Evolutionary conservation across 768 basidiomycete genomes (phyloP).

Genomic region (Xerocomellus intermedius): DNA sequence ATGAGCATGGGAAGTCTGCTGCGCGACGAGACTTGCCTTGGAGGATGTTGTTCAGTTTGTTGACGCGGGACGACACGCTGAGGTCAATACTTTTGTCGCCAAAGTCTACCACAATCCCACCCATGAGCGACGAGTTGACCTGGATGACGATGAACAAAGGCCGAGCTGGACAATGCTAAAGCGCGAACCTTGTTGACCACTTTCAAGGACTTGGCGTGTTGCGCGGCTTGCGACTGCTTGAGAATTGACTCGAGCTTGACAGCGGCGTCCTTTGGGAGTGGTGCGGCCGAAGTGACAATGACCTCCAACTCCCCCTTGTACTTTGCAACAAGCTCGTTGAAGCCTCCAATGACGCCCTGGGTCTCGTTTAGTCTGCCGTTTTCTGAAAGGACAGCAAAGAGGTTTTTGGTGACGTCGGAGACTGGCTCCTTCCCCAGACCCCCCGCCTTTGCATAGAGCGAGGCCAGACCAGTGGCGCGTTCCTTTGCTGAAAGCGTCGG

Average conservation of each 20-base stretch:
- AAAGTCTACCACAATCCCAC: conserved; percentile 93
- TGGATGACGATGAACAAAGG: conserved; percentile 31
- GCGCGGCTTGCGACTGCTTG: conserved; percentile 82
- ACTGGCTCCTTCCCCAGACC: conserved; percentile 70
- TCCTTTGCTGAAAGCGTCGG: conserved; percentile 87
- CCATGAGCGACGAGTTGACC: conserved; percentile 91
- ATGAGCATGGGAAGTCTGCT: conserved; percentile 12
- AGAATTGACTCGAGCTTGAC: conserved; percentile 79
- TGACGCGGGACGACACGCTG: conserved; percentile 90
- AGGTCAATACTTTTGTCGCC: conserved; percentile 98
- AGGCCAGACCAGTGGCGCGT: conserved; percentile 62
- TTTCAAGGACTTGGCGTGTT: conserved; percentile 85
- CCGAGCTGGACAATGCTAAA: background rate
- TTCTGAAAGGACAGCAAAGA: conserved; percentile 85
- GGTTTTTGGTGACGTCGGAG: conserved; percentile 88
- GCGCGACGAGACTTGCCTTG: conserved; percentile 55
- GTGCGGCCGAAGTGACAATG: conserved; percentile 82
- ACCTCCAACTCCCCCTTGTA: conserved; percentile 94
- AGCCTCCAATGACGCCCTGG: conserved; percentile 83
- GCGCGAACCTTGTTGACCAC: conserved; percentile 81
- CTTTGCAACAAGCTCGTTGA: conserved; percentile 83
- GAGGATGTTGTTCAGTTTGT: conserved; percentile 87
- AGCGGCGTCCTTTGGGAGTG: conserved; percentile 75
- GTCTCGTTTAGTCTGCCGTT: conserved; percentile 90
- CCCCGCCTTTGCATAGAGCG: conserved; percentile 68